Base-by-base conservation (phyloP, 371 early-diverging fungal genomes). In the Mortierella sp. region DNA sequence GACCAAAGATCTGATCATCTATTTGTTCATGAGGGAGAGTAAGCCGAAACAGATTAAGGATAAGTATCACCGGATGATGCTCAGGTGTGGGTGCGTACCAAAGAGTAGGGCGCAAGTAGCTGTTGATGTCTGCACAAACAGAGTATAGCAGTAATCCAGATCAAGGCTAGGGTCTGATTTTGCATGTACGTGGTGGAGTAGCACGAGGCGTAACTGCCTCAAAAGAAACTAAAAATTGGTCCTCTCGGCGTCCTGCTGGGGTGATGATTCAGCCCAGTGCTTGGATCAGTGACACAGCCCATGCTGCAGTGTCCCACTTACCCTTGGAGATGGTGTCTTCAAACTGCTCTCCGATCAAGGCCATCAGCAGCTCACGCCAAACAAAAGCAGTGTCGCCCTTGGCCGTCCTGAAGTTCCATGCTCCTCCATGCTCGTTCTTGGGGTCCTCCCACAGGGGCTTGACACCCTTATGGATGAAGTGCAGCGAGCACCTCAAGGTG, bases 401-500 rank as follows among this genome's bases (percentile, higher is more conserved):
- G 53, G 87, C 78, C 44, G 91, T 87, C 60, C 87, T 83, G 54
- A 93, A 83, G 50, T 89, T 86, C 75, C 87, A 88, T 19, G 91
- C 86, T 9, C 94, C 94, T 53, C 94, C 94, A 57, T 89, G 82
- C 64, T 87, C 87, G 79, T 94, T 94, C 53, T 72, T 80, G 42
- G 86, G 86, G 79, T 94, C 94, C 78, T 94, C 94, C 94, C 94
- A 92, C 70, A 88, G 83, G 15, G 93, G 93, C 62, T 86, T 85
- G 72, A 92, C 88, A 19, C 86, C 89, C 62, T 86, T 87, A 59
- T 82, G 84, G 83, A 91, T 90, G 62, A 90, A 88, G 61, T 89
- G 89, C 23, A 87, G 79, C 60, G 82, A 83, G 61, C 82, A 82
- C 46, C 87, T 70, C 60, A 82, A 75, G 19, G 81, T 71, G 31